Conservation (phyloP, 2,329 filamentous ascomycete species). For the Fusarium succisae region DNA sequence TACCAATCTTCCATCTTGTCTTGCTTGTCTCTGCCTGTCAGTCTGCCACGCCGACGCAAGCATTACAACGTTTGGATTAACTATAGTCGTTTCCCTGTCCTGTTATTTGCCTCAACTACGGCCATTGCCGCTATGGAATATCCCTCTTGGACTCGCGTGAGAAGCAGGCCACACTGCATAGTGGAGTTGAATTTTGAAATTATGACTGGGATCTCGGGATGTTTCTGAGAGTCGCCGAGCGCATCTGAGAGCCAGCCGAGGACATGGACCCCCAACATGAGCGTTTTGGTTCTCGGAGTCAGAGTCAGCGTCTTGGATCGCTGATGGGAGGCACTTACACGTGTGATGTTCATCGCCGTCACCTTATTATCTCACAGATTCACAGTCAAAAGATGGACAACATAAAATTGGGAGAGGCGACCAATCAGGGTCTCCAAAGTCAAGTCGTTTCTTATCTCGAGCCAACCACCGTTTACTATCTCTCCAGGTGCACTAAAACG, state of each 20-base stretch:
- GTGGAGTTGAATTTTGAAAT: slow-evolving; percentile 19
- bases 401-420: slow-evolving; percentile 49
- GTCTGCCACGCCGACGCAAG: slow-evolving; percentile 15
- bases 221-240: slow-evolving; percentile 32
- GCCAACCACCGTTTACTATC: slow-evolving; percentile 48
- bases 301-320: slow-evolving; percentile 15
- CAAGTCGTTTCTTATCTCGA: slow-evolving; percentile 53
- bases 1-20: slow-evolving; percentile 14
- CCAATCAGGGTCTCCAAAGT: slow-evolving; percentile 50
- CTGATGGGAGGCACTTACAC: slow-evolving; percentile 18
- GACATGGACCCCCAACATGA: slow-evolving; percentile 14
- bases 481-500: slow-evolving; percentile 35
- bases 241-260: slow-evolving; percentile 23
- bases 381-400: slow-evolving; percentile 52
- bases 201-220: slow-evolving; percentile 19
- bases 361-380: slow-evolving; percentile 37
- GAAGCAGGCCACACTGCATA: slow-evolving; percentile 33
- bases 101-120: slow-evolving; percentile 26
- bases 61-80: slow-evolving; percentile 22
- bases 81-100: slow-evolving; percentile 10
- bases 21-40: slow-evolving; percentile 3
- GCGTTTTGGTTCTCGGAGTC: background rate
- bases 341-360: slow-evolving; percentile 29
- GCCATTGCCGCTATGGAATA: slow-evolving; percentile 11
- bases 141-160: slow-evolving; percentile 36